A percentile compares a stretch with the other conserved stretches of the same genome.
Evolutionary conservation across 352 stramenopile species (phyloP).

Genomic region (Globisporangium lucens): DNA sequence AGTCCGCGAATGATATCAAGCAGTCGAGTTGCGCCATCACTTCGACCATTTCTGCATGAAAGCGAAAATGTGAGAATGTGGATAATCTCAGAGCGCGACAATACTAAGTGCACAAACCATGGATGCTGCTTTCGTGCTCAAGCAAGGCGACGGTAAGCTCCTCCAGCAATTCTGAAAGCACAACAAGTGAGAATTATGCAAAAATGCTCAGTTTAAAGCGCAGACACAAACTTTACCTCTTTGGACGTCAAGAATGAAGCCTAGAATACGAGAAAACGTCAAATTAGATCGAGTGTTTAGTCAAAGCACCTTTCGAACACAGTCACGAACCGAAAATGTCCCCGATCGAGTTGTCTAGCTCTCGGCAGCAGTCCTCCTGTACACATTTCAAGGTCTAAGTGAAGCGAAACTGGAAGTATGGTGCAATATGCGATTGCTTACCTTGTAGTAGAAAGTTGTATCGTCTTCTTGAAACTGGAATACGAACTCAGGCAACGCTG

Average conservation of each 20-base stretch:
- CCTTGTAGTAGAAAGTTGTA: conserved; percentile 86
- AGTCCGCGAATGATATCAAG: conserved; percentile 60
- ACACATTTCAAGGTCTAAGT: not conserved
- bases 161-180: conserved; percentile 57
- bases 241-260: conserved; percentile 80
- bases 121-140: conserved; percentile 65
- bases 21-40: conserved; percentile 71
- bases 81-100: not conserved
- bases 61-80: conserved; percentile 5
- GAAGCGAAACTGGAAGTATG: not conserved
- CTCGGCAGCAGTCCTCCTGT: conserved; percentile 70
- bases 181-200: not conserved
- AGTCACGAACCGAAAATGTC: conserved; percentile 67
- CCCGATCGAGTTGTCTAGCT: conserved; percentile 78
- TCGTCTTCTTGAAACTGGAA: conserved; percentile 90
- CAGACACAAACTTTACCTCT: conserved; percentile 35
- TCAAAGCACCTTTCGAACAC: conserved; percentile 2
- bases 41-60: conserved; percentile 59
- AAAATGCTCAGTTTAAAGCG: not conserved
- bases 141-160: conserved; percentile 71
- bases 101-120: conserved; percentile 29
- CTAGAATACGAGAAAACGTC: conserved; percentile 21
- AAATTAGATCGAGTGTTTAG: conserved; percentile 11
- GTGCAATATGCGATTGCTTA: conserved; percentile 9
- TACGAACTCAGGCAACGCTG: conserved; percentile 66